phyloP scores from a whole-genome alignment of 306 rosid genomes.

The Vigna mungo region DNA sequence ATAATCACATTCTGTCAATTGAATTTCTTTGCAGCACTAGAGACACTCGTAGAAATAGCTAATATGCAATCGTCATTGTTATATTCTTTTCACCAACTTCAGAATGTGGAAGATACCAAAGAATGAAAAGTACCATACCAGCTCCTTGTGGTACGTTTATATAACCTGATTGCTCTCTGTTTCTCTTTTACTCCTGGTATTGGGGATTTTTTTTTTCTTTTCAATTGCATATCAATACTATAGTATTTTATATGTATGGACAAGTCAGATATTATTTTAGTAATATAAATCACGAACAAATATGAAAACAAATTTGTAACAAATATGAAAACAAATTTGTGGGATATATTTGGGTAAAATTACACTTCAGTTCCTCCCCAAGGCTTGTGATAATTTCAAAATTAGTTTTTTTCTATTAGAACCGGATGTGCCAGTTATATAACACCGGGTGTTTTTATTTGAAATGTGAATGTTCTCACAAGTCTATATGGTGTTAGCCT shows the following conservation, averaged over 20 bases:
- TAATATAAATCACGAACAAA: neutral
- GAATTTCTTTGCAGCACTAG: constrained; percentile 70
- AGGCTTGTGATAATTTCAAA: no score
- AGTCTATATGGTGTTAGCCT: no score
- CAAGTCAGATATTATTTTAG: neutral
- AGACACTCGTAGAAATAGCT: constrained; percentile 75
- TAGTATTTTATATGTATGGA: neutral
- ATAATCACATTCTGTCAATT: constrained; percentile 39
- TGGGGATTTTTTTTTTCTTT: neutral
- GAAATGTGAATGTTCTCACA: neutral
- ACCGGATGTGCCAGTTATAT: no score
- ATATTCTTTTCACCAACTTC: constrained; percentile 60
- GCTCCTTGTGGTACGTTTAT: constrained; percentile 33
- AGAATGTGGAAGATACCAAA: constrained; percentile 56
- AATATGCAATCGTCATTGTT: constrained; percentile 68
- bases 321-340: neutral
- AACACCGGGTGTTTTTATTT: neutral
- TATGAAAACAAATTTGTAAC: no score
- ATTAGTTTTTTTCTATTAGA: no score
- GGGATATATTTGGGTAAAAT: neutral
- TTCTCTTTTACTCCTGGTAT: neutral
- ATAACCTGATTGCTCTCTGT: constrained; percentile 10
- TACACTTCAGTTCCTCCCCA: no score
- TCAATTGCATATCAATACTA: neutral
- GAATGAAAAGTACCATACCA: constrained; percentile 43